phyloP scores from a whole-genome alignment of 2,329 filamentous ascomycete genomes.

The Aspergillus ruber region DNA sequence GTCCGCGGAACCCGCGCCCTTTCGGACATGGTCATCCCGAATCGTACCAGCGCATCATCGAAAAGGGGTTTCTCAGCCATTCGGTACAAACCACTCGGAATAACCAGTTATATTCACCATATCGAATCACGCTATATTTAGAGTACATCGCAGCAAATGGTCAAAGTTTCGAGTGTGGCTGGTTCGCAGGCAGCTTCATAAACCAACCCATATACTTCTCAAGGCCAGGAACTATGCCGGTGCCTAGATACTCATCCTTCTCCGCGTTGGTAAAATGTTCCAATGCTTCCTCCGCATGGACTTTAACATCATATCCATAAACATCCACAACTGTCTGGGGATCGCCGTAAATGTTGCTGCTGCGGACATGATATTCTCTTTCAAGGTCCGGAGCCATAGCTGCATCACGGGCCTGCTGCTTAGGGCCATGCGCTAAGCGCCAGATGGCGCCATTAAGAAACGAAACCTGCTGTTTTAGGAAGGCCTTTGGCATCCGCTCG shows the following conservation, averaged over 20 bases:
- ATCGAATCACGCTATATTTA: too few relatives aligned
- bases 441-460: conserved; percentile 43
- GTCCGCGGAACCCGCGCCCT: background rate
- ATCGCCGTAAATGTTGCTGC: conserved; percentile 47
- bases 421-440: conserved; percentile 42
- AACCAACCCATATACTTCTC: background rate
- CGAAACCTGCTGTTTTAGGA: conserved; percentile 41
- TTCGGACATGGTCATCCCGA: background rate
- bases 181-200: background rate
- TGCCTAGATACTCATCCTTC: background rate
- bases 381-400: conserved; percentile 39
- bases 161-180: too few relatives aligned
- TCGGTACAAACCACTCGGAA: too few relatives aligned
- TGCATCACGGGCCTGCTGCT: conserved; percentile 37
- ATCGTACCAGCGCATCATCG: background rate
- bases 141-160: too few relatives aligned
- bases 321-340: conserved; percentile 43
- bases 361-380: conserved; percentile 31
- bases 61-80: too few relatives aligned
- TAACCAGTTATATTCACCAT: too few relatives aligned
- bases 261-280: background rate
- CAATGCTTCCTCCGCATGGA: conserved; percentile 29
- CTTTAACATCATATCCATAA: conserved; percentile 45
- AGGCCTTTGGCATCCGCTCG: conserved; percentile 28
- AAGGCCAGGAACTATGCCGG: background rate